Evolutionary conservation across 169 alveolate genomes (phyloP).

Genomic region (Eimeria praecox): DNA sequence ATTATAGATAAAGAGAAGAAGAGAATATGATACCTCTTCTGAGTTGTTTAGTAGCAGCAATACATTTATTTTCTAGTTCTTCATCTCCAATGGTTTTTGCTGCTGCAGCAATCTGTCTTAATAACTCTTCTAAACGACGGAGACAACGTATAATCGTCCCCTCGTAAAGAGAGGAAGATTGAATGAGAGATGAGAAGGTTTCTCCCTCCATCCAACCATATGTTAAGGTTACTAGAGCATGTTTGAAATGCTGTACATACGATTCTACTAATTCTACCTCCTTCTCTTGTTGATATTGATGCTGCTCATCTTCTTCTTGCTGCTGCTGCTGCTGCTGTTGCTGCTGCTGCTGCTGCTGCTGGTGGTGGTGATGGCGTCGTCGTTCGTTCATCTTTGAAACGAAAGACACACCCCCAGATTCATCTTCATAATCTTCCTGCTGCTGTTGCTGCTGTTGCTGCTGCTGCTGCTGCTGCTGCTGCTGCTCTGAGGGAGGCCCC

Average conservation of each 20-base stretch:
- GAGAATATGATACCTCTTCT: slow-evolving; percentile 99
- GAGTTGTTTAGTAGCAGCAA: slow-evolving; percentile 94
- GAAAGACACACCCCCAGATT: no score
- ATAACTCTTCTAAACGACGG: slow-evolving; percentile 98
- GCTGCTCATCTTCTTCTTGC: background rate
- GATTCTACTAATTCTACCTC: background rate
- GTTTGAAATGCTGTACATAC: background rate
- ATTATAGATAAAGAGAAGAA: slow-evolving; percentile 95
- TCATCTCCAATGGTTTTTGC: slow-evolving; percentile 97
- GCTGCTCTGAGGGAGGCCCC: background rate
- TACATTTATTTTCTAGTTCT: slow-evolving; percentile 95
- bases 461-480: slow-evolving; percentile 52
- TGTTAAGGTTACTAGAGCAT: slow-evolving; percentile 94
- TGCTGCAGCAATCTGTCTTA: slow-evolving; percentile 98
- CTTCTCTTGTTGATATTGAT: background rate
- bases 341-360: slow-evolving; percentile 52
- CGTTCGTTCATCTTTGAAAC: no score
- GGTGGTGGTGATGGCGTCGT: slow-evolving; percentile 24
- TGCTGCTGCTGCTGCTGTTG: slow-evolving; percentile 14
- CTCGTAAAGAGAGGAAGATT: slow-evolving; percentile 97
- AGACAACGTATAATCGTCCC: slow-evolving; percentile 97
- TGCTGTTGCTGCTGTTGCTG: slow-evolving; percentile 27
- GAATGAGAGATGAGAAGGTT: slow-evolving; percentile 95
- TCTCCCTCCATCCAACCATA: slow-evolving; percentile 98
- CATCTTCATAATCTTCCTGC: background rate